Evolutionary conservation across 2,329 filamentous ascomycete species (phyloP), one percentile per base, ranked within the genome.

Genomic region (Aspergillus aculeatinus): DNA sequence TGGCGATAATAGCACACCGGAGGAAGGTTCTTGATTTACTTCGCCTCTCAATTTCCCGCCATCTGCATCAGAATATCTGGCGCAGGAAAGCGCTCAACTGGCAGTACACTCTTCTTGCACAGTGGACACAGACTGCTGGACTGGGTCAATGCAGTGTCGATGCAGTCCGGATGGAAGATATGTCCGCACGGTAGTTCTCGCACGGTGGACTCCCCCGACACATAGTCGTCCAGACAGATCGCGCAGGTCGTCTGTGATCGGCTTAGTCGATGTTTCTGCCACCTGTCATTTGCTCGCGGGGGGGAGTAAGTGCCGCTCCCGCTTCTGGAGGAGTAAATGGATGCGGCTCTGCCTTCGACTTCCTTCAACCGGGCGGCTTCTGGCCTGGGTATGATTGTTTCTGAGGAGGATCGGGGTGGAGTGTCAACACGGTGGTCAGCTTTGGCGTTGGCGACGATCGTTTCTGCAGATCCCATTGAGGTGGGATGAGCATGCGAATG

Each of bases 121-220:
- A 96, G 81, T 0, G 95, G 94, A 70, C 95, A 99, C 2, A 97
- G 82, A 19, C 91, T 96, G 71, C 90, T 96, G 71, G 89, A 89
- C 57, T 87, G 83, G 48, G 84, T 82, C 12, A 98, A 81, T 68
- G 95, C 96, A 23, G 88, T 85, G 70, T 98, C 93, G 64, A 98
- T 93, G 70, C 95, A 99, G 65, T 90, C 89, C 0, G 91, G 89
- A 66, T 99, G 94, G 75, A 93, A 99, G 59, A 98, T 94, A 73
- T 99, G 95, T 0, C 89, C 87, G 68, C 95, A 99, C 0, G 91
- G 87, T 2, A 98, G 81, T 75, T 97, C 90, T 58, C 92, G 89
- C 58, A 98, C 92, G 21, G 87, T 84, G 0, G 90, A 89, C 19
- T 82, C 77, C 42, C 85, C 84, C 16, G 87, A 83, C 29, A 89